phyloP scores from a whole-genome alignment of 371 early-diverging fungal genomes.

The Umbelopsis sp. region DNA sequence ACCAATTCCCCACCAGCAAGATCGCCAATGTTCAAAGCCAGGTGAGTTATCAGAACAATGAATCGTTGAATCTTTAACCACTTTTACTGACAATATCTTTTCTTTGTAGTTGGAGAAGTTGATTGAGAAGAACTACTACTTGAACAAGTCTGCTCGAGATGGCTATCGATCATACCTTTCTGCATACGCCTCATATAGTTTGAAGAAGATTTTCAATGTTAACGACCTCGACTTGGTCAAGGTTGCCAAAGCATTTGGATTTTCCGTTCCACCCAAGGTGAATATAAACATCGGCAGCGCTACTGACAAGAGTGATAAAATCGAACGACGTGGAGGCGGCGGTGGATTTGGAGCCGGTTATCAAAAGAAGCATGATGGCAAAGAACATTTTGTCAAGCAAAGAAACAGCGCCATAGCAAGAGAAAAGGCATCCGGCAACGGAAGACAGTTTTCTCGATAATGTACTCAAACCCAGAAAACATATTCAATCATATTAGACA shows the following conservation, averaged over 20 bases:
- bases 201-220: constrained; percentile 96
- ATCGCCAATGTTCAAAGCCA: constrained; percentile 93
- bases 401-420: constrained; percentile 25
- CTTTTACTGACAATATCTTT: not conserved
- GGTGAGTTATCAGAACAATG: constrained; percentile 26
- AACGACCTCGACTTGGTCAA: constrained; percentile 89
- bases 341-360: constrained; percentile 28
- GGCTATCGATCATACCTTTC: constrained; percentile 96
- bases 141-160: constrained; percentile 98
- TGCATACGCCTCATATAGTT: constrained; percentile 96
- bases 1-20: constrained; percentile 93
- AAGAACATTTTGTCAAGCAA: constrained; percentile 33
- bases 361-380: constrained; percentile 23
- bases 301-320: constrained; percentile 18
- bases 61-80: no score
- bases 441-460: constrained; percentile 21
- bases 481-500: constrained; percentile 10
- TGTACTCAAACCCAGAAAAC: not conserved
- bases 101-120: constrained; percentile 86
- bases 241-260: constrained; percentile 96
- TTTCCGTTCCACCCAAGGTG: constrained; percentile 94
- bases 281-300: constrained; percentile 77
- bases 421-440: constrained; percentile 12
- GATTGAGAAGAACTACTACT: constrained; percentile 97
- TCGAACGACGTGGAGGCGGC: constrained; percentile 23